Conservation (phyloP, 495 filamentous ascomycete genomes). For the Jackrogersella minutella region DNA sequence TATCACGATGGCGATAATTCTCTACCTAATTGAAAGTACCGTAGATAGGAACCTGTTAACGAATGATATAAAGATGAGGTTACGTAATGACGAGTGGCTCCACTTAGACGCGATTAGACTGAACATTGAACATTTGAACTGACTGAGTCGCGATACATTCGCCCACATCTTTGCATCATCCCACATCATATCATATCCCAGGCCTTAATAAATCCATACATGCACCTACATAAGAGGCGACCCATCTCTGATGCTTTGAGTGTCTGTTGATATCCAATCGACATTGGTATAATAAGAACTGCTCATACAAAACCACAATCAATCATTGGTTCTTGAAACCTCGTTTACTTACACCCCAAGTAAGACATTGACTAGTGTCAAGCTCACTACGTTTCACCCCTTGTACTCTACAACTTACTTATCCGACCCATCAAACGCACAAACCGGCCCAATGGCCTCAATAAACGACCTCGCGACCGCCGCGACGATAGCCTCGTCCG, state of each 20-base stretch:
- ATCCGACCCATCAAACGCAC: not conserved
- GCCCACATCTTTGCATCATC: conserved; percentile 28
- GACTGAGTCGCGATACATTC: conserved; percentile 16
- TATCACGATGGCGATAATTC: not conserved
- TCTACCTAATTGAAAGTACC: not conserved
- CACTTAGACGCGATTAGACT: conserved; percentile 12
- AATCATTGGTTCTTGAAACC: conserved; percentile 15
- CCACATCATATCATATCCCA: conserved; percentile 35
- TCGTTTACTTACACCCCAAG: not conserved
- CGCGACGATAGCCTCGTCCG: conserved; percentile 50
- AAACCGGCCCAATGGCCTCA: conserved; percentile 45
- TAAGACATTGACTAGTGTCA: not conserved
- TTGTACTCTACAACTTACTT: not conserved
- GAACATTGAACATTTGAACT: not conserved
- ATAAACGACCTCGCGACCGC: conserved; percentile 56
- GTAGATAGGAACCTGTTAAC: no score
- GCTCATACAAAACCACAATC: conserved; percentile 2
- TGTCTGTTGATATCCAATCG: conserved; percentile 29
- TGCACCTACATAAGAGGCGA: conserved; percentile 1
- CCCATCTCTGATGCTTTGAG: not conserved
- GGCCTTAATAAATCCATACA: conserved; percentile 1
- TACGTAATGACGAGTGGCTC: conserved; percentile 12
- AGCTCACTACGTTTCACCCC: not conserved
- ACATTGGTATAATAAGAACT: conserved; percentile 5
- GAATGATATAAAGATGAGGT: conserved; percentile 17